Evolutionary conservation across 768 basidiomycete genomes (phyloP).

Genomic region (Leucogyrophana mollusca): DNA sequence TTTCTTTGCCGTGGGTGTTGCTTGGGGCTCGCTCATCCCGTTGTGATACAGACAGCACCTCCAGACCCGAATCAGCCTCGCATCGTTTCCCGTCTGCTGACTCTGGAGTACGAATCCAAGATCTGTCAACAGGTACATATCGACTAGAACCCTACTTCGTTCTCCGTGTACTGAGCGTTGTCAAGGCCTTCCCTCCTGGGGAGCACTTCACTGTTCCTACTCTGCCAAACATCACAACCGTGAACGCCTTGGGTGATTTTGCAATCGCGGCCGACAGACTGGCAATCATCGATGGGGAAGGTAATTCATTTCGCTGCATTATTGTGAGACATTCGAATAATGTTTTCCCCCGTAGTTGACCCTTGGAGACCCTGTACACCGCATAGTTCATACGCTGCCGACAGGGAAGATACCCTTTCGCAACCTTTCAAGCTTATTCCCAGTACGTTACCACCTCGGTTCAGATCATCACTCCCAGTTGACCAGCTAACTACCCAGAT

Average conservation of each 20-base stretch:
- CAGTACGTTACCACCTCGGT: conserved; percentile 42
- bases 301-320: conserved; percentile 36
- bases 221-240: conserved; percentile 76
- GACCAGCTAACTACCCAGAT: conserved; percentile 33
- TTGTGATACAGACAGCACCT: conserved; percentile 75
- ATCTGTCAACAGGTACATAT: conserved; percentile 60
- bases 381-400: conserved; percentile 69
- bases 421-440: conserved; percentile 87
- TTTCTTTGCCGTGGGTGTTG: too few species aligned
- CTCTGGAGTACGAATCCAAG: conserved; percentile 67
- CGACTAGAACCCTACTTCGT: conserved; percentile 15
- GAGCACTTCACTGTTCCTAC: conserved; percentile 68
- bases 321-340: too few species aligned
- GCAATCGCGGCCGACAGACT: conserved; percentile 75
- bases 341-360: too few species aligned
- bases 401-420: conserved; percentile 67
- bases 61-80: conserved; percentile 66
- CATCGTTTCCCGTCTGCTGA: conserved; percentile 78
- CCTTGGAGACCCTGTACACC: conserved; percentile 90
- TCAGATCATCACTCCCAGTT: neutral
- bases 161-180: neutral
- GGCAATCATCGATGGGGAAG: conserved; percentile 87
- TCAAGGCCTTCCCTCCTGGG: conserved; percentile 76
- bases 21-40: too few species aligned
- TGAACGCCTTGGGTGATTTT: conserved; percentile 86